Evolutionary conservation across 768 basidiomycete genomes (phyloP), one percentile per base, ranked within the genome.

Genomic region (Tricholoma matsutake): DNA sequence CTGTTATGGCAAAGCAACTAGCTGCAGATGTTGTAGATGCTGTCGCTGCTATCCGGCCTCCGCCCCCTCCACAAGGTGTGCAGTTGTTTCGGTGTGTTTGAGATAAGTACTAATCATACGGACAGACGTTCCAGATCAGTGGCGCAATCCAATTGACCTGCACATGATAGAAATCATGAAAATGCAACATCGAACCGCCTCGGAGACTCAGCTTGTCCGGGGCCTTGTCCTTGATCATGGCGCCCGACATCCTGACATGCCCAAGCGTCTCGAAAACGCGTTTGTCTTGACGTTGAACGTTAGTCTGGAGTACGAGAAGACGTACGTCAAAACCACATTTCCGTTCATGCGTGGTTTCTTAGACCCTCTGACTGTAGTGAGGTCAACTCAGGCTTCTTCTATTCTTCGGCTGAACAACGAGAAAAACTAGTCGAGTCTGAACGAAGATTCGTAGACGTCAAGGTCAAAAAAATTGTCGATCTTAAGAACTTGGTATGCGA

Each of bases 161-260:
- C 96, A 98, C 78, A 99, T 99, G 97, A 80, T 99, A 56, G 97
- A 99, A 78, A 88, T 98, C 63, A 98, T 98, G 97, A 98, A 98
- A 80, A 99, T 99, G 97, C 96, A 97, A 75, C 97, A 99, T 78
- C 91, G 96, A 68, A 96, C 91, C 45, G 94, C 97, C 63, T 94
- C 94, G 22, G 97, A 99, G 75, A 99, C 97, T 31, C 92, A 97
- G 72, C 86, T 99, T 39, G 81, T 99, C 68, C 90, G 92, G 67
- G 97, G 97, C 35, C 83, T 99, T 60, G 97, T 99, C 49, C 82
- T 99, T 67, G 97, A 99, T 77, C 96, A 98, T 72, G 96, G 97
- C 65, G 93, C 92, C 59, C 81, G 97, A 65, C 97, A 99, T 77
- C 96, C 97, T 10, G 97, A 98, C 76, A 98, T 98, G 97, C 96